Evolutionary conservation across 805 yeast genomes (phyloP), one percentile per base, ranked within the genome.

Genomic region (Yamadazyma sp.): DNA sequence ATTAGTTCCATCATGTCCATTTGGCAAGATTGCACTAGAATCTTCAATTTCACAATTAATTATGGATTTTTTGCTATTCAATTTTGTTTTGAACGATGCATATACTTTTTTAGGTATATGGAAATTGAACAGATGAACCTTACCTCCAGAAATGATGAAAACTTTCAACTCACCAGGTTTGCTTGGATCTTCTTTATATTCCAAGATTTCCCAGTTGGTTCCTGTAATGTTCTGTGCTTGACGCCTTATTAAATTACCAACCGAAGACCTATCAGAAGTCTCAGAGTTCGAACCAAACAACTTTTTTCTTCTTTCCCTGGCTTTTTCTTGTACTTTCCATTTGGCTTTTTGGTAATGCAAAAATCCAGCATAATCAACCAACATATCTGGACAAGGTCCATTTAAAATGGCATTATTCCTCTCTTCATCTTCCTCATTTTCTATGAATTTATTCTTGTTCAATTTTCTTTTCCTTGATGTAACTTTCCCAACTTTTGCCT

Each of bases 161-260:
- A 85, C 96, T 39, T 78, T 80, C 20, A 91, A 65, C 33, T 76
- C 82, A n/a, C 97, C 98, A 0, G 86, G 82, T 33, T 55, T 62
- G 7, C 56, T 42, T 1, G 69, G 66, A 27, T 80, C 80, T 7
- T 58, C 49, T 40, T 75, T 75, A 49, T 86, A 79, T 47, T 87
- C 88, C 23, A 93, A 57, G 23, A 93, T 70, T 43, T 88, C 87
- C 99, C 99, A 93, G 21, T 80, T 75, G 0, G 86, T 70, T 6
- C 81, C 81, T 7, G 86, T 83, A 49, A 82, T 79, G 26, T 70
- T 74, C 52, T 83, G 95, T 0, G 95, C 95, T 49, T 85, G 93
- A 33, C 75, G 74, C 33, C 84, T 74, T 27, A 88, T 66, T 68
- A 88, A 72, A 14, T 74, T 74, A 7, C 88, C 83, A 28, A 91